phyloP scores from a whole-genome alignment of 148 eudicot genomes.

The Silene conica region DNA sequence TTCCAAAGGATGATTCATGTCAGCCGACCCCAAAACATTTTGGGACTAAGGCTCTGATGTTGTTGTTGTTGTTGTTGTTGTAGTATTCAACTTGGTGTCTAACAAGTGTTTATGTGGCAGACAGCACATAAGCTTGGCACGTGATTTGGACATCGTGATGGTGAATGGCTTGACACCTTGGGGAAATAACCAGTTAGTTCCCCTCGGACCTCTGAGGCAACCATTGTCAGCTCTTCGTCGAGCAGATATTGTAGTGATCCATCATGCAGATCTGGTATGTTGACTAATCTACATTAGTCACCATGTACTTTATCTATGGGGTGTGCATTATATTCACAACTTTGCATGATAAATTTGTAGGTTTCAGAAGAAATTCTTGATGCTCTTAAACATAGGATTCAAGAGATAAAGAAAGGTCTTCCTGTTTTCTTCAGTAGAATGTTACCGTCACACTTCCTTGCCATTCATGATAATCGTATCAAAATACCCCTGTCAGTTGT shows the following conservation, averaged over 20 bases:
- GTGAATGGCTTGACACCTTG: constrained; percentile 83
- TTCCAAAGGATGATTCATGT: too few species aligned
- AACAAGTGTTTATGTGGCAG: constrained; percentile 29
- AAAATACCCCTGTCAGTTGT: constrained; percentile 45
- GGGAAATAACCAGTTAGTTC: constrained; percentile 68
- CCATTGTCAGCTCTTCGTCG: constrained; percentile 72
- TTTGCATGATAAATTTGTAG: constrained; percentile 34
- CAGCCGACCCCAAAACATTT: too few species aligned
- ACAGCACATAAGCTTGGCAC: constrained; percentile 77
- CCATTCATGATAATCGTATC: constrained; percentile 30
- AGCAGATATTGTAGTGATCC: constrained; percentile 76
- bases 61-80: too few species aligned
- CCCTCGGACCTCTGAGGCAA: constrained; percentile 87
- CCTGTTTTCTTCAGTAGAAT: constrained; percentile 63
- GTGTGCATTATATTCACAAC: background rate
- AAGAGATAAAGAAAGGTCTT: constrained; percentile 40
- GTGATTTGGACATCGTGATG: constrained; percentile 90
- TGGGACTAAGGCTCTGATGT: too few species aligned
- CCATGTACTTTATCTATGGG: background rate
- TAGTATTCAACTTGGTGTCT: constrained; percentile 14
- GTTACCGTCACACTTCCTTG: constrained; percentile 68
- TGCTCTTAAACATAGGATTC: constrained; percentile 37
- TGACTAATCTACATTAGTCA: background rate
- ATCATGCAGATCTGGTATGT: constrained; percentile 90
- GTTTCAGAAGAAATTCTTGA: constrained; percentile 37